Evolutionary conservation across 1,284 basidiomycete genomes (phyloP).

Genomic region (Pseudozyma thailandica): DNA sequence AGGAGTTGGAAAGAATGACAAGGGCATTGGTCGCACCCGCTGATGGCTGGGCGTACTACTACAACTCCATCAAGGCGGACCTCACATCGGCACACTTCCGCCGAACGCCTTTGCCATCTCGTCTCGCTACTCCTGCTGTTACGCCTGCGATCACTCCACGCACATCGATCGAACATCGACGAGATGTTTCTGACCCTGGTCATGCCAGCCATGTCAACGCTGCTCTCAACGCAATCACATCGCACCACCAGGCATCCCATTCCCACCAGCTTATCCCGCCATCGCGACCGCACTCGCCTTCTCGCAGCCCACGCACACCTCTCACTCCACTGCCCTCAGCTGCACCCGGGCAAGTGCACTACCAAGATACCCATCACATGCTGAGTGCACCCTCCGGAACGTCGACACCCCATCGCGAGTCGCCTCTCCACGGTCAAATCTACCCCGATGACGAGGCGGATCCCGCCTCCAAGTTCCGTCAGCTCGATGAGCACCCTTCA

Average conservation of each 20-base stretch:
- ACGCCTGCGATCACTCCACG: constrained; percentile 32
- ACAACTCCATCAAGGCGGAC: constrained; percentile 54
- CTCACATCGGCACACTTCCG: constrained; percentile 46
- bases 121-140: constrained; percentile 31
- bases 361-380: constrained; percentile 12
- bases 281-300: constrained; percentile 28
- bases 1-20: constrained; percentile 71
- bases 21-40: constrained; percentile 70
- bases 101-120: constrained; percentile 46
- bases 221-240: background rate
- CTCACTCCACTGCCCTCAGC: constrained; percentile 2
- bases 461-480: constrained; percentile 25
- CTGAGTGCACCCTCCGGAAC: constrained; percentile 16
- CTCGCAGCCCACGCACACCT: constrained; percentile 6
- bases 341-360: background rate
- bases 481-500: constrained; percentile 46
- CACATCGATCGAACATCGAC: constrained; percentile 33
- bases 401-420: constrained; percentile 34
- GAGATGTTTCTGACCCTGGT: constrained; percentile 26
- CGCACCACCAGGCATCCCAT: constrained; percentile 6
- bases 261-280: constrained; percentile 18
- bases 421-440: constrained; percentile 29
- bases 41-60: constrained; percentile 76
- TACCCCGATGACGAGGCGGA: constrained; percentile 9
- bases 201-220: constrained; percentile 13